A percentile compares a stretch with the other conserved stretches of the same genome.
Evolutionary conservation across 73 alveolate genomes (phyloP).

Genomic region (Tetrahymena thermophila): DNA sequence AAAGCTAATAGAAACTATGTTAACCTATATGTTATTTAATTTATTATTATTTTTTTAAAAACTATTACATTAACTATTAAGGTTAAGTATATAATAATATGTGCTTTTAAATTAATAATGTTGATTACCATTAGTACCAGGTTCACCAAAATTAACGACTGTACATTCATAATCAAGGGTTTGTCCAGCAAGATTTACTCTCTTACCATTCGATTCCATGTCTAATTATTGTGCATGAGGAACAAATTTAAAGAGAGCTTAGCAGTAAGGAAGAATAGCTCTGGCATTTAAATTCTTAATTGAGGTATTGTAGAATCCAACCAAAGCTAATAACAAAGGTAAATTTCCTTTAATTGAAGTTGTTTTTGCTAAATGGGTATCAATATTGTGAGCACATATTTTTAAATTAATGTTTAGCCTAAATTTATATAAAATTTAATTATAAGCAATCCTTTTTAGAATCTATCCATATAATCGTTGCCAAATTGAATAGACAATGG

Average conservation of each 20-base stretch:
- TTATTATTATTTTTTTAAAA: background rate
- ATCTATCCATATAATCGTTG: conserved; percentile 23
- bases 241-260: conserved; percentile 58
- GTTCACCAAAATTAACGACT: conserved; percentile 71
- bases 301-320: conserved; percentile 47
- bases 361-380: conserved; percentile 17
- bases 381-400: conserved; percentile 1
- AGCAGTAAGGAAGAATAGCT: conserved; percentile 70
- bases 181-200: conserved; percentile 37
- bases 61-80: too few species aligned
- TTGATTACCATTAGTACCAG: conserved; percentile 57
- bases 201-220: conserved; percentile 75
- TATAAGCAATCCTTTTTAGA: conserved; percentile 7
- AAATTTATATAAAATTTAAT: background rate
- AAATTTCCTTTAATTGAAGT: conserved; percentile 3
- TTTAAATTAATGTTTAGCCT: too few species aligned
- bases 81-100: background rate
- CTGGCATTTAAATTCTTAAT: conserved; percentile 44
- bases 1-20: conserved; percentile 63
- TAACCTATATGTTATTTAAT: conserved; percentile 41
- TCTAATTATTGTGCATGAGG: conserved; percentile 67
- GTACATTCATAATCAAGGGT: conserved; percentile 31
- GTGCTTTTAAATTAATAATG: background rate
- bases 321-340: conserved; percentile 36
- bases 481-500: conserved; percentile 89